These are phyloP conservation scores for Adansonia gregorii DNA, from an alignment of 441 rosid species.

Conservation along the genomic window DNA sequence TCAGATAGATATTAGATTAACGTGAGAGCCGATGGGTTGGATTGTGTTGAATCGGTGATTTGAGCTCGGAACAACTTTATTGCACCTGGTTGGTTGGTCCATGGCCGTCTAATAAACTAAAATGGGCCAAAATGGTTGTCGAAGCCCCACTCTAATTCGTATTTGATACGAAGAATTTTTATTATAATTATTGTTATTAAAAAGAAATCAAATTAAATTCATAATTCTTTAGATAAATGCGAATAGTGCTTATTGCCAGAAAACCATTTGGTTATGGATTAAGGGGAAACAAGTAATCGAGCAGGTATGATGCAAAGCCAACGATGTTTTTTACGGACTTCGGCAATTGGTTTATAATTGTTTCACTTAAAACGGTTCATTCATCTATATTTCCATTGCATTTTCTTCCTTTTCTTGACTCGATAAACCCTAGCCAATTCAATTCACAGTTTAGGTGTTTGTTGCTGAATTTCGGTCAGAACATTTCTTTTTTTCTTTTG, in stretches of 20 bases:
- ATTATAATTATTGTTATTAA: too few species aligned
- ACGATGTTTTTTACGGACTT: background rate
- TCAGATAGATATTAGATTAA: too few species aligned
- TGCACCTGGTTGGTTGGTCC: background rate
- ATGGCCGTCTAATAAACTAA: too few species aligned
- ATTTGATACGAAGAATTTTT: too few species aligned
- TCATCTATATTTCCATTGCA: too few species aligned
- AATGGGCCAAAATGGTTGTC: too few species aligned
- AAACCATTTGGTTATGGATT: background rate
- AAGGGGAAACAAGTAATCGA: background rate
- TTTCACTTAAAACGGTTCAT: too few species aligned
- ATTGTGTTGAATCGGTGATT: too few species aligned
- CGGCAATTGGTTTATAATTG: background rate
- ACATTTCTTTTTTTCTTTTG: background rate
- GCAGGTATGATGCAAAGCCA: background rate
- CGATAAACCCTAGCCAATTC: conserved; percentile 15
- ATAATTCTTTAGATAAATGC: background rate
- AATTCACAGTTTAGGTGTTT: background rate
- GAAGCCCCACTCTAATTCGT: too few species aligned
- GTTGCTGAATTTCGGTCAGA: background rate
- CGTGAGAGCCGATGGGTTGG: too few species aligned
- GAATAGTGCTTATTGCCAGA: background rate
- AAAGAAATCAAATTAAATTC: too few species aligned
- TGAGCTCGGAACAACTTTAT: too few species aligned
- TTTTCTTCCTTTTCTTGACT: background rate